These are phyloP conservation scores for Leccinum subtestaceum DNA, from an alignment of 768 basidiomycete species.

Conservation along the genomic window DNA sequence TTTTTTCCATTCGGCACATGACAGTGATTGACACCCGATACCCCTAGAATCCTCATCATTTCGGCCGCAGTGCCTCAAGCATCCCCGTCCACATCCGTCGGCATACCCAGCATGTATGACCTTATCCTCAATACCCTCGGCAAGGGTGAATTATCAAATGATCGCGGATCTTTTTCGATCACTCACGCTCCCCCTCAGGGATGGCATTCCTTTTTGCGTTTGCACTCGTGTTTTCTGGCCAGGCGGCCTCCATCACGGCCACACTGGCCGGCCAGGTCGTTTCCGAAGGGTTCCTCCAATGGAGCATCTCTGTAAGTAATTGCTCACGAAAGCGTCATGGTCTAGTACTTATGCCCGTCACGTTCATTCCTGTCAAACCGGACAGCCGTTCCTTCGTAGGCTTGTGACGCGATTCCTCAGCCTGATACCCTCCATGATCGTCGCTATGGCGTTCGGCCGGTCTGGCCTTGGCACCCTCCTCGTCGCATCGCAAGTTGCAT, in stretches of 20 bases:
- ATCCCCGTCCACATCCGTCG: constrained; percentile 25
- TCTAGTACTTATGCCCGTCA: background rate
- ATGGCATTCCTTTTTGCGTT: constrained; percentile 45
- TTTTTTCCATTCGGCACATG: background rate
- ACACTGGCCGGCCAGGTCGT: constrained; percentile 50
- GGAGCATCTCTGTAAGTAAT: constrained; percentile 38
- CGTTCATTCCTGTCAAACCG: background rate
- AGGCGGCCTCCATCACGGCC: constrained; percentile 49
- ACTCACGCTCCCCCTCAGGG: constrained; percentile 2
- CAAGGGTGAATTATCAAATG: constrained; percentile 24
- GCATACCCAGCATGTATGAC: constrained; percentile 42
- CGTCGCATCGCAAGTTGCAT: constrained; percentile 47
- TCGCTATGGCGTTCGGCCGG: constrained; percentile 43
- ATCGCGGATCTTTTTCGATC: background rate
- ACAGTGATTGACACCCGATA: background rate
- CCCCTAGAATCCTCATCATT: constrained; percentile 37
- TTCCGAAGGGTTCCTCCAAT: constrained; percentile 48
- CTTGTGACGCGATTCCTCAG: constrained; percentile 43
- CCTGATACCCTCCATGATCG: constrained; percentile 42
- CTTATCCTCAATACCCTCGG: constrained; percentile 42
- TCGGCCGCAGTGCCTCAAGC: constrained; percentile 21
- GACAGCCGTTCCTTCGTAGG: constrained; percentile 37
- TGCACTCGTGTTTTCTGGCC: constrained; percentile 45
- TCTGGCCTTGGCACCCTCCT: constrained; percentile 44
- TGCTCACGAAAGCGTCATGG: background rate